phyloP scores from a whole-genome alignment of 2,329 filamentous ascomycete genomes.

The Penicillium sp. region DNA sequence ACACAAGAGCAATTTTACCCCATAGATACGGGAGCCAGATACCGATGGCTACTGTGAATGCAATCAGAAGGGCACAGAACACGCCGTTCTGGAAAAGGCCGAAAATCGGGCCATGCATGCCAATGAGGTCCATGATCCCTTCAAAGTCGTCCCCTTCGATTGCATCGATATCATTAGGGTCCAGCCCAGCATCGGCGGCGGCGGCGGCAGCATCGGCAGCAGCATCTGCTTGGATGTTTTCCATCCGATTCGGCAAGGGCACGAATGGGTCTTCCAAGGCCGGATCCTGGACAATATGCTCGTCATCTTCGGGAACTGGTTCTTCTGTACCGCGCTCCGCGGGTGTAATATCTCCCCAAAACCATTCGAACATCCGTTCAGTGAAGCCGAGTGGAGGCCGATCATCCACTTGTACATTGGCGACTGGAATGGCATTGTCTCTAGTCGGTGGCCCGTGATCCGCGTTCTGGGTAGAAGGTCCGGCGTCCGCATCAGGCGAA shows the following conservation, averaged over 20 bases:
- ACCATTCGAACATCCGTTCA: slow-evolving; percentile 42
- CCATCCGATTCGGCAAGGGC: slow-evolving; percentile 46
- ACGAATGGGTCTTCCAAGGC: slow-evolving; percentile 63
- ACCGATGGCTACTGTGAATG: slow-evolving; percentile 78
- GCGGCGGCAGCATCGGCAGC: slow-evolving; percentile 10
- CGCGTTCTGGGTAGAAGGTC: not conserved
- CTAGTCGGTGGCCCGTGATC: not conserved
- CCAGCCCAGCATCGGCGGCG: slow-evolving; percentile 60
- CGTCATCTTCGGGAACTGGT: slow-evolving; percentile 53
- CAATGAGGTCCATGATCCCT: slow-evolving; percentile 91
- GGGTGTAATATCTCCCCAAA: slow-evolving; percentile 46
- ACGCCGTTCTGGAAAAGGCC: slow-evolving; percentile 92
- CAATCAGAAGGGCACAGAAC: slow-evolving; percentile 88
- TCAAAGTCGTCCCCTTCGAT: slow-evolving; percentile 82
- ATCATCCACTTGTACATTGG: slow-evolving; percentile 11
- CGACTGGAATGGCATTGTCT: not conserved
- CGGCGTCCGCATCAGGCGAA: not conserved
- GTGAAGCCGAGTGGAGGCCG: slow-evolving; percentile 22
- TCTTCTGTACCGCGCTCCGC: slow-evolving; percentile 36
- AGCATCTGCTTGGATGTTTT: slow-evolving; percentile 10
- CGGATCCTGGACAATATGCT: slow-evolving; percentile 60
- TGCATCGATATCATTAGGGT: slow-evolving; percentile 60
- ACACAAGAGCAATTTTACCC: slow-evolving; percentile 78
- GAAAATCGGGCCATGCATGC: slow-evolving; percentile 89
- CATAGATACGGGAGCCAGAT: slow-evolving; percentile 91